Base-by-base conservation (phyloP, 371 early-diverging fungal genomes). In the Rhizoclosmatium hyalinum region DNA sequence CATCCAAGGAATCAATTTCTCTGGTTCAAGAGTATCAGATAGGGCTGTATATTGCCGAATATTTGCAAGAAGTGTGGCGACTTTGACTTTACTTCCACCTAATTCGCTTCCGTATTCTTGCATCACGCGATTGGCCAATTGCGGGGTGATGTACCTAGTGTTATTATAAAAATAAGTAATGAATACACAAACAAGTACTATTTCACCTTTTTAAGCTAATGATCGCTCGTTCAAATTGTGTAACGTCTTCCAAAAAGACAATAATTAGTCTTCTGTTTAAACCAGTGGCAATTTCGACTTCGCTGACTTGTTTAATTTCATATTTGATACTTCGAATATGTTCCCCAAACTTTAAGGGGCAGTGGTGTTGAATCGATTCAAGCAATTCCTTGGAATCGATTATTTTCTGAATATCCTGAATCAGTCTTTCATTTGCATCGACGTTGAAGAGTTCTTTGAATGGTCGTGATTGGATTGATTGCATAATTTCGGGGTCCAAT, bases 71-170 rank as follows among this genome's bases (percentile, higher is more conserved):
- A 71, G 62, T 8, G 39, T 47, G 14, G 72, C 21, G 4, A 45
- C 72, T 46, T 71, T 62, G 62, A 62, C 32, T 21, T 46, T 8
- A 4, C n/a, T 43, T 10, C 45, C 45, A 14, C 21, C 21, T 6
- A 71, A 55, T 8, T 17, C 42, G 42, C 17, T 21, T 12, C 72
- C 72, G 19, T 24, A 10, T 4, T 71, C 72, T 17, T 24, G 12
- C 50, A 71, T 12, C 3, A 71, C 72, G 1, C 21, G 60, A 14
- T 71, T 41, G 24, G 72, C 62, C 14, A 71, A 46, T 62, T 71
- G 19, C 61, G 60, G 60, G 47, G 72, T 71, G 32, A 71, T 71
- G 45, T 71, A 71, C 24, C 72, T 71, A n/a, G 8, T 58, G 6
- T 58, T 58, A 17, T 58, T 19, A 1, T 10, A 17, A 0, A 42